Evolutionary conservation across 495 filamentous ascomycete species (phyloP).

Genomic region (Haplographium delicatum): DNA sequence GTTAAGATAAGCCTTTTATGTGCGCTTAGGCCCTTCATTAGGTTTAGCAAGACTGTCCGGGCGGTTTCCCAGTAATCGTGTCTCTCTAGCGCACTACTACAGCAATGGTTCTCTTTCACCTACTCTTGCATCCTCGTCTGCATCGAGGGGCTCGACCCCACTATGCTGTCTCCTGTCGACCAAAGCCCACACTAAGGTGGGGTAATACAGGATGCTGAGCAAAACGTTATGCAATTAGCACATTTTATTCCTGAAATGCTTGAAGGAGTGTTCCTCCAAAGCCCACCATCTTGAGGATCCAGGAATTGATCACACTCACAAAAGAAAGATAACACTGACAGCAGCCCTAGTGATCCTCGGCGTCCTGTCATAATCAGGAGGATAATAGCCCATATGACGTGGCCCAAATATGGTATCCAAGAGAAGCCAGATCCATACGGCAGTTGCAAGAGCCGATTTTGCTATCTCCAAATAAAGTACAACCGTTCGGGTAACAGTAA

Average conservation of each 20-base stretch:
- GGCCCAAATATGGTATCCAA: slow-evolving; percentile 14
- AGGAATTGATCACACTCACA: too few species aligned
- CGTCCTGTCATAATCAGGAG: neutral
- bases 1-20: too few species aligned
- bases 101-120: slow-evolving; percentile 14
- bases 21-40: too few species aligned
- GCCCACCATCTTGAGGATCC: too few species aligned
- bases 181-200: slow-evolving; percentile 10
- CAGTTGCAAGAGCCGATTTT: slow-evolving; percentile 22
- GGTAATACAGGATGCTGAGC: slow-evolving; percentile 14
- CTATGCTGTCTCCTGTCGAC: slow-evolving; percentile 1
- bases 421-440: slow-evolving; percentile 24
- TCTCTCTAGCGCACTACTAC: neutral
- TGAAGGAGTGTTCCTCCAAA: too few species aligned
- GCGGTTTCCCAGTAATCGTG: neutral
- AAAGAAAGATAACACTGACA: slow-evolving; percentile 11
- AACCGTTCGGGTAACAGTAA: slow-evolving; percentile 4
- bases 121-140: neutral
- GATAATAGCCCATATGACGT: neutral
- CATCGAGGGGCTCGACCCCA: neutral
- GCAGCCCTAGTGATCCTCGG: slow-evolving; percentile 1
- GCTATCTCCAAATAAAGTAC: slow-evolving; percentile 20
- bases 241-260: too few species aligned
- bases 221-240: too few species aligned
- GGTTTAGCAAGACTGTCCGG: too few species aligned